Conservation (phyloP, 2,329 filamentous ascomycete species). For the Blumeriella jaapii region DNA sequence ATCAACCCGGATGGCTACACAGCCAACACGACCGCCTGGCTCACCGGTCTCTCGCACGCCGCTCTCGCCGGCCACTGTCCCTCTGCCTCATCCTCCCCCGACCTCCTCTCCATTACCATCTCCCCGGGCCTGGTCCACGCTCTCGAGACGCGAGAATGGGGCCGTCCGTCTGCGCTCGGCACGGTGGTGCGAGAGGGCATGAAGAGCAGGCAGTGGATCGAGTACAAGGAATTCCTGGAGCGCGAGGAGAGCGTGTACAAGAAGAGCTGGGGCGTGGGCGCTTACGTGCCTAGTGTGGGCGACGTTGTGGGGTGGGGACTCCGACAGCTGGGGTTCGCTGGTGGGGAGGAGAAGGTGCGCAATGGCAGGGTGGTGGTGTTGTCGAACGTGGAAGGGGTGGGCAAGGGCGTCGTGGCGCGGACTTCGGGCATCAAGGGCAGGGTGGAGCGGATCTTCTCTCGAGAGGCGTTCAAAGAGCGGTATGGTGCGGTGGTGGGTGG, state of each 20-base stretch:
- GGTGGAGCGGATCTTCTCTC: slow-evolving; percentile 58
- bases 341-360: slow-evolving; percentile 43
- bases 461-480: slow-evolving; percentile 47
- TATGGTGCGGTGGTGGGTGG: slow-evolving; percentile 43
- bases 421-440: slow-evolving; percentile 31
- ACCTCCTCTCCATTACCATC: slow-evolving; percentile 41
- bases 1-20: slow-evolving; percentile 78
- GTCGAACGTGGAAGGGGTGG: slow-evolving; percentile 47
- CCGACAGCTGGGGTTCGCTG: slow-evolving; percentile 53
- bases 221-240: slow-evolving; percentile 54
- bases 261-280: slow-evolving; percentile 51
- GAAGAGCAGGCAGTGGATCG: slow-evolving; percentile 55
- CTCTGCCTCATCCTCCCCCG: slow-evolving; percentile 31
- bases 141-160: slow-evolving; percentile 67
- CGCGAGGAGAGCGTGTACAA: slow-evolving; percentile 60
- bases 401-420: slow-evolving; percentile 40
- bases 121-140: slow-evolving; percentile 56
- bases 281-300: slow-evolving; percentile 42
- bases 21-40: slow-evolving; percentile 73
- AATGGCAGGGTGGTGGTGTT: slow-evolving; percentile 55
- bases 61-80: slow-evolving; percentile 44
- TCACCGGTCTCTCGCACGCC: slow-evolving; percentile 58
- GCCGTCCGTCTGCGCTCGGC: slow-evolving; percentile 68
- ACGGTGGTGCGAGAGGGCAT: slow-evolving; percentile 69
- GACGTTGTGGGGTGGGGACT: slow-evolving; percentile 65